Base-by-base conservation (phyloP, 179 eudicot species). In the Beta corolliflora region DNA sequence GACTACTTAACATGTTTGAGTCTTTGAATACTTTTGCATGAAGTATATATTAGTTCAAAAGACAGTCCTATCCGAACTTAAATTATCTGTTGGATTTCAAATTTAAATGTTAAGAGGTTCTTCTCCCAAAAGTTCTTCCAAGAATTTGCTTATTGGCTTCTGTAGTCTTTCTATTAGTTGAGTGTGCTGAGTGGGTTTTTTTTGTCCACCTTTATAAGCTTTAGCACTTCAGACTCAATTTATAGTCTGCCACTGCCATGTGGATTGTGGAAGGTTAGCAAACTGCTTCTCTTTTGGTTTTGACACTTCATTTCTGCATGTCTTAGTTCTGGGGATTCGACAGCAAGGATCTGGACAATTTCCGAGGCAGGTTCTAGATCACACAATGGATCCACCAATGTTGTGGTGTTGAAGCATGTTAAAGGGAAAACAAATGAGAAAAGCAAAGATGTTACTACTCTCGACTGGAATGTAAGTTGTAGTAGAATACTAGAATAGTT, bases 381-480 rank as follows among this genome's bases (percentile, higher is more conserved):
- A 78, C 90, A 85, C 76, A 83, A 79, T 81, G 89, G 88, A 48
- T 81, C 91, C 77, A 61, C 84, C 9, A 87, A 84, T 79, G 93
- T 77, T 73, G 81, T 85, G 75, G 95, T 97, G 81, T 81, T 97
- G 91, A 91, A 87, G 86, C 99, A 97, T 84, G 89, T 84, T 81
- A 96, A 92, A 87, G 97, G 94, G 60, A 91, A 86, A 86, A 88
- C 91, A 74, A 93, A 89, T 84, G 99, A 94, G 87, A 94, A 94
- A 84, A 88, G 97, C 93, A 94, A 90, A 86, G 99, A 97, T 82
- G 99, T 97, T 63, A 97, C 98, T 23, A 92, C 99, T 63, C 98
- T 97, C 70, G 98, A 97, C 85, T 97, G 99, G 98, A 97, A 94
- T 87, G 99, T 97, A 91, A 93, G 99, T 89, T 74, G 73, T 54